Base-by-base conservation (phyloP, 2,329 filamentous ascomycete species). In the Talaromyces verruculosus region DNA sequence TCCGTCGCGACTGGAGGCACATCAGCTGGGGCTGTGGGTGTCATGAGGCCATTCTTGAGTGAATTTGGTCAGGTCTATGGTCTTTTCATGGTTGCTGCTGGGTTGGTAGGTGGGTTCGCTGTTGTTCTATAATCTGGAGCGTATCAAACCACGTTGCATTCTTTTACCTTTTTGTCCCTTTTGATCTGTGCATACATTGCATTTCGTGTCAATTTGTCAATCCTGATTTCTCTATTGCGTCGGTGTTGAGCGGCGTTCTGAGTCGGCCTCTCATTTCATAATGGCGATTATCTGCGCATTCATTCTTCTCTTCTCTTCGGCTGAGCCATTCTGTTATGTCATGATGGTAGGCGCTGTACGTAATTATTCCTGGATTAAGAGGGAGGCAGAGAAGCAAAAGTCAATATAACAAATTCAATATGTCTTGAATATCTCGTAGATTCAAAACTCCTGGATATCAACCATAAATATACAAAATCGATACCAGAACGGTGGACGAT, bases 61-160 rank as follows among this genome's bases (percentile, higher is more conserved):
- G 79, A 86, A 65, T 76, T 86, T 30, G 84, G 84, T 19, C 82
- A 84, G 65, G 80, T 84, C 33, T 88, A 87, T 71, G 85, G 87
- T 41, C 75, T 87, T 17, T 80, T 82, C 59, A 76, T 85, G 13
- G 74, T 89, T 6, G 78, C 85, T 49, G 82, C 82, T 61, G 83
- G 83, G 37, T 78, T 89, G 64, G 82, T 88, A 68, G 83, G 84
- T 49, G 87, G 86, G 17, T 87, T 89, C 71, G 82, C 85, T 53
- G 68, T 81, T 66, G 70, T 86, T 67, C 77, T 87, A 30, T 65
- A 53, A 53, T 51, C 13, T 13, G 19, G 30, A 51, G 10, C 41
- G 15, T 43, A 11, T 41, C 13, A 28, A 17, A 30, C 25, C 5
- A n/a, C 19, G 5, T 30, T 60, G 30, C 53, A 45, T 43, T 51